These are phyloP conservation scores for Colletotrichum agaves DNA, from an alignment of 2,329 filamentous ascomycete genomes.

Conservation along the genomic window DNA sequence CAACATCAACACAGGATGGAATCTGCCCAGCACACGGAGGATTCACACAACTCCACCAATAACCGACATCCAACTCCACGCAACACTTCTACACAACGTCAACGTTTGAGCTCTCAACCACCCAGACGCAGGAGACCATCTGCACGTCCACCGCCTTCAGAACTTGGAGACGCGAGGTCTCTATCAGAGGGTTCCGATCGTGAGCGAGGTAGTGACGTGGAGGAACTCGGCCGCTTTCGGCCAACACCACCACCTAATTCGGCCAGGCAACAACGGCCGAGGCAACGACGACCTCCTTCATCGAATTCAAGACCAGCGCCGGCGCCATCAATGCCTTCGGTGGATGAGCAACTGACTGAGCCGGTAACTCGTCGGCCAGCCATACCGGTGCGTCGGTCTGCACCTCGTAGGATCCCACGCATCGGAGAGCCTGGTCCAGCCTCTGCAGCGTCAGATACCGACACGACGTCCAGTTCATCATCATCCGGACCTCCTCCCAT, in stretches of 20 bases:
- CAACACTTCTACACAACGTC: conserved; percentile 17
- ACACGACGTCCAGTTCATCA: conserved; percentile 28
- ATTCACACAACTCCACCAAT: neutral
- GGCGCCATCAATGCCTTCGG: conserved; percentile 13
- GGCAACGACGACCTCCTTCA: conserved; percentile 8
- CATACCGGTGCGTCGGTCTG: conserved; percentile 11
- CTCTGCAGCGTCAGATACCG: conserved; percentile 26
- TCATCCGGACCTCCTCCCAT: conserved; percentile 21
- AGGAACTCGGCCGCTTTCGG: conserved; percentile 12
- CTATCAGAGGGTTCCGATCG: conserved; percentile 15
- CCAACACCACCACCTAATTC: neutral
- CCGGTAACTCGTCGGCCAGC: conserved; percentile 22
- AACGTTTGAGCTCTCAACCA: conserved; percentile 9
- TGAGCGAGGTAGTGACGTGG: conserved; percentile 14
- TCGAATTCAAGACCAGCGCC: conserved; percentile 1
- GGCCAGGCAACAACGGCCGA: conserved; percentile 1
- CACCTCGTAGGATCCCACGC: conserved; percentile 12
- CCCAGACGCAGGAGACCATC: conserved; percentile 18
- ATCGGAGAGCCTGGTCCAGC: conserved; percentile 16
- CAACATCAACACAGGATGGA: conserved; percentile 26
- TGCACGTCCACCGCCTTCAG: conserved; percentile 10
- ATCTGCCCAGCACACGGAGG: conserved; percentile 34
- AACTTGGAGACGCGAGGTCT: neutral
- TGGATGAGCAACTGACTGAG: conserved; percentile 26
- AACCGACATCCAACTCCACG: neutral